A percentile compares a stretch with the other conserved stretches of the same genome.
These are phyloP conservation scores for Camelina sativa DNA, from an alignment of 345 rosid genomes.

Conservation along the genomic window DNA sequence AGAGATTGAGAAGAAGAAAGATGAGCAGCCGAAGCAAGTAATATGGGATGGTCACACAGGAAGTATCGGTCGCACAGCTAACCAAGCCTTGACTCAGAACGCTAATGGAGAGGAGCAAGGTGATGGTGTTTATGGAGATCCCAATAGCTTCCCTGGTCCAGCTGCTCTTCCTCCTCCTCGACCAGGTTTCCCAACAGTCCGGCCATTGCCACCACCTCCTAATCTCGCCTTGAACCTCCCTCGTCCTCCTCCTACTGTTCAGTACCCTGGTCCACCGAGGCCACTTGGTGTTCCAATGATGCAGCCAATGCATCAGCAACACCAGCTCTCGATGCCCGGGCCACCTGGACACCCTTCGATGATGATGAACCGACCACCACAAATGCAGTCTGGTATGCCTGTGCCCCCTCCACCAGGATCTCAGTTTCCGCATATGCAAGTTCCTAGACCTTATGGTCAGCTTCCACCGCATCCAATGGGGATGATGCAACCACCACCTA, in stretches of 20 bases:
- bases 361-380: background rate
- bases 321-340: background rate
- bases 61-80: background rate
- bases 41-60: conserved; percentile 1
- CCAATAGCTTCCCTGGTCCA: conserved; percentile 1
- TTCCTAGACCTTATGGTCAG: background rate
- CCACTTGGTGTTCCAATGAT: conserved; percentile 1
- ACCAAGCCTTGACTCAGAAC: conserved; percentile 1
- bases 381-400: background rate
- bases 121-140: background rate
- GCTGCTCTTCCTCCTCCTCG: conserved; percentile 1
- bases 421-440: background rate
- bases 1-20: background rate
- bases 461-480: background rate
- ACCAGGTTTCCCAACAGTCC: conserved; percentile 1
- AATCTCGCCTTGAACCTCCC: background rate
- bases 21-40: background rate
- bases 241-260: background rate
- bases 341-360: background rate
- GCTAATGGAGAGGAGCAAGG: conserved; percentile 3
- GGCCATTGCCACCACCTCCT: background rate
- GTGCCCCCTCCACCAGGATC: background rate
- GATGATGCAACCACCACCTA: background rate
- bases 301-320: background rate
- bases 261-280: background rate